phyloP scores from a whole-genome alignment of 192 early-diverging fungal species.

The Jimgerdemannia flammicorona region DNA sequence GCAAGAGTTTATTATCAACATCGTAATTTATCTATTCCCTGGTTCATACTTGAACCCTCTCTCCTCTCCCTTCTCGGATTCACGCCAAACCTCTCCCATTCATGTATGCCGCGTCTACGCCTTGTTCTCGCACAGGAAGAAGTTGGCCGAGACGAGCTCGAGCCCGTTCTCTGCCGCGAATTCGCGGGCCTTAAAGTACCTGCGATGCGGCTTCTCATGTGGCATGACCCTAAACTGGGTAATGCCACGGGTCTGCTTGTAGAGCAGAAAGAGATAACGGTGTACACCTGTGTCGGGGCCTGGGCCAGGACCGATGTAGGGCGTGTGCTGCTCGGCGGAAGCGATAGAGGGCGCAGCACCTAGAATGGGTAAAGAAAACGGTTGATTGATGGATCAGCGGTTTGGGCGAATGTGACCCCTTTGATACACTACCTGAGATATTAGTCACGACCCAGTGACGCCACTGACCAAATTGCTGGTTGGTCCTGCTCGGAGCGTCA shows the following conservation, averaged over 20 bases:
- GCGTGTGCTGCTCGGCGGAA: conserved; percentile 16
- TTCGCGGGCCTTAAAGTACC: conserved; percentile 27
- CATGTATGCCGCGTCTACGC: not conserved
- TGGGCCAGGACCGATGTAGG: conserved; percentile 50
- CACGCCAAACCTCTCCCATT: too few species aligned
- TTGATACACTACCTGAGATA: conserved; percentile 31
- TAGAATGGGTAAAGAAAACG: not conserved
- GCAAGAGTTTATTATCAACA: too few species aligned
- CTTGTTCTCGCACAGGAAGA: conserved; percentile 39
- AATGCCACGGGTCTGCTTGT: conserved; percentile 36
- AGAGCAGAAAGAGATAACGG: conserved; percentile 57
- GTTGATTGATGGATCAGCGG: not conserved
- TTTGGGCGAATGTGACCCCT: not conserved
- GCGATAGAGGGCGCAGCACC: not conserved
- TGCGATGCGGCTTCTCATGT: conserved; percentile 11
- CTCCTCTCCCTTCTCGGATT: too few species aligned
- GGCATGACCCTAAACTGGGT: conserved; percentile 20
- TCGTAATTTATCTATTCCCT: too few species aligned
- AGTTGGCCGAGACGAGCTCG: conserved; percentile 44
- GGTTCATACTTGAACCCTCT: too few species aligned
- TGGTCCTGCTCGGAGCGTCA: conserved; percentile 45
- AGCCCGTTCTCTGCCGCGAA: conserved; percentile 38
- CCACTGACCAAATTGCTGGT: conserved; percentile 42
- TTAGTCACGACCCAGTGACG: conserved; percentile 57
- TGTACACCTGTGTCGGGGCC: conserved; percentile 47